phyloP scores from a whole-genome alignment of 306 rosid species.

The Fragaria vesca region DNA sequence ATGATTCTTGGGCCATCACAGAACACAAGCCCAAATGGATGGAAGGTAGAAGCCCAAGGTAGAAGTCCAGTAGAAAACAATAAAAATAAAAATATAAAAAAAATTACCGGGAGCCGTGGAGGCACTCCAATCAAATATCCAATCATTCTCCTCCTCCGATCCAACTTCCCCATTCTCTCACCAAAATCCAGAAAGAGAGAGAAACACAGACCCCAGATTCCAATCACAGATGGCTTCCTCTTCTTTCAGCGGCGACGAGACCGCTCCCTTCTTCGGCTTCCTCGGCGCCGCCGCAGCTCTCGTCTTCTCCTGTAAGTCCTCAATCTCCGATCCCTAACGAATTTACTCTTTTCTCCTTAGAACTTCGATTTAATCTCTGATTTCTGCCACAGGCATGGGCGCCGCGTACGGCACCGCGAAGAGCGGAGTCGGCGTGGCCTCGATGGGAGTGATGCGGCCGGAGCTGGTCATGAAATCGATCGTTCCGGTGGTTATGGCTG shows the following conservation, averaged over 20 bases:
- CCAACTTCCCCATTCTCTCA: neutral
- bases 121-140: neutral
- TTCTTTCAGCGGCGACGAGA: slow-evolving; percentile 72
- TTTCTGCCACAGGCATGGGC: slow-evolving; percentile 58
- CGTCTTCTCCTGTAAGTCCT: slow-evolving; percentile 57
- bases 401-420: slow-evolving; percentile 77
- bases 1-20: too few relatives aligned
- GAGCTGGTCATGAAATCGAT: slow-evolving; percentile 85
- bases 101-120: neutral
- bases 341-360: neutral
- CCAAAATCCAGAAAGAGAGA: neutral
- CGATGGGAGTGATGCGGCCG: slow-evolving; percentile 82
- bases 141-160: neutral
- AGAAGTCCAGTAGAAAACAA: neutral
- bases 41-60: neutral
- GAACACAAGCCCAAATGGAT: neutral
- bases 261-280: slow-evolving; percentile 86
- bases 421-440: slow-evolving; percentile 84
- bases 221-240: slow-evolving; percentile 27
- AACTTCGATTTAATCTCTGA: neutral
- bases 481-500: slow-evolving; percentile 85
- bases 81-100: too few relatives aligned
- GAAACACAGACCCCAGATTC: neutral
- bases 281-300: slow-evolving; percentile 79
- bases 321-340: neutral